These are phyloP conservation scores for Rhodotorula paludigena DNA, from an alignment of 768 basidiomycete species.

Conservation along the genomic window DNA sequence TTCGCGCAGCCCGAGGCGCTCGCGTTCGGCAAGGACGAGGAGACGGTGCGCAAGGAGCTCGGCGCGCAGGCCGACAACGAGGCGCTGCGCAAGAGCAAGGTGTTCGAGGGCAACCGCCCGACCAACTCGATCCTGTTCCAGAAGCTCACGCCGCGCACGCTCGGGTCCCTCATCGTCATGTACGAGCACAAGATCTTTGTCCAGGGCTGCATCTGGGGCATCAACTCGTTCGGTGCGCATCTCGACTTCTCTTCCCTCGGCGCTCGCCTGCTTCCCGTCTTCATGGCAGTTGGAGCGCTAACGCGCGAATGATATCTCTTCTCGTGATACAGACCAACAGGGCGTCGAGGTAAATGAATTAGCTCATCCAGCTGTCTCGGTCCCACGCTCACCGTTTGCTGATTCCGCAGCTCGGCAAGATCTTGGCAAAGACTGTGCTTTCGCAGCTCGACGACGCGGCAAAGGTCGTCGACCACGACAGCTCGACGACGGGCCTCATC, in stretches of 20 bases:
- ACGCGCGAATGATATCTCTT: too few species aligned
- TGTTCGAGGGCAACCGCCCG: slow-evolving; percentile 94
- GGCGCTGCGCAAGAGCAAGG: slow-evolving; percentile 88
- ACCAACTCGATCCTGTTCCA: slow-evolving; percentile 97
- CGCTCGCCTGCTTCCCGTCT: not conserved
- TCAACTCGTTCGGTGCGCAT: slow-evolving; percentile 88
- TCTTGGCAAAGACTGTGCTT: slow-evolving; percentile 92
- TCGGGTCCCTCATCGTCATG: slow-evolving; percentile 80
- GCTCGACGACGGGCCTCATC: slow-evolving; percentile 94
- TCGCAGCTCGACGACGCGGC: slow-evolving; percentile 62
- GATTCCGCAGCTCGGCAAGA: slow-evolving; percentile 45
- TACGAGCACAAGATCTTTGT: slow-evolving; percentile 99
- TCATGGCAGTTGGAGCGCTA: not conserved
- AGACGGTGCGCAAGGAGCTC: slow-evolving; percentile 62
- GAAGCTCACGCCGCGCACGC: slow-evolving; percentile 76
- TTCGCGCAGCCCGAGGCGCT: slow-evolving; percentile 78
- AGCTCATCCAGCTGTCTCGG: not conserved
- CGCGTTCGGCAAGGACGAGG: slow-evolving; percentile 95
- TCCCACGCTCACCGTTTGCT: not conserved
- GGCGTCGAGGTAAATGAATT: slow-evolving; percentile 67
- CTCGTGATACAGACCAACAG: slow-evolving; percentile 99
- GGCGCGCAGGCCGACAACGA: slow-evolving; percentile 59
- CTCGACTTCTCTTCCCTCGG: too few species aligned
- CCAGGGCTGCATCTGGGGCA: slow-evolving; percentile 95
- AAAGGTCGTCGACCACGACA: slow-evolving; percentile 82